Evolutionary conservation across 192 early-diverging fungal species (phyloP), one percentile per base, ranked within the genome.

Genomic region (Mycoemilia scoparia): DNA sequence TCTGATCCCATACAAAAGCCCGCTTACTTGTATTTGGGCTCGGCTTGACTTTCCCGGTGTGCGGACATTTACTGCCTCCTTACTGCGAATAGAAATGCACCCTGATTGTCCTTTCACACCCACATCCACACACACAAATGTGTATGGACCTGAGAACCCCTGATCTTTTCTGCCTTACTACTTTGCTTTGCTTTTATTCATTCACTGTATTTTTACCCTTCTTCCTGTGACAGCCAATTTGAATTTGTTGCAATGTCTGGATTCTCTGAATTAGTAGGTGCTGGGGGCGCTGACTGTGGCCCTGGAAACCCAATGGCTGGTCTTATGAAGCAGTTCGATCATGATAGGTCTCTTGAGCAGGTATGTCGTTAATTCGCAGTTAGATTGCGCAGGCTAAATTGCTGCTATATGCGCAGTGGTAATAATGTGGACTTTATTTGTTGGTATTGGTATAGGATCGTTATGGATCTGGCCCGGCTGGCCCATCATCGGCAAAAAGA

Each of bases 281-380:
- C 57, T 23, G 76, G n/a, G n/a, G n/a, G 70, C 29, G 74, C 75
- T 26, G 79, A 80, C 26, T 82, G 78, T 40, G 77, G 76, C 4
- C 76, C 75, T n/a, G 64, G 62, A 10, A 91, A 84, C 43, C 69
- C 82, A 9, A 69, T 87, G 60, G 51, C 39, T 22, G 67, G 70
- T 2, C 68, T 91, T 37, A 72, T 77, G 64, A 87, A 91, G 49
- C 79, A 77, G 48, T 67, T 87, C 45, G 49, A 73, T 28, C 63
- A 73, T 30, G 83, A 87, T 49, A 62, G 70, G 23, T 80, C 79
- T 4, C 60, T 81, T 4, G 75, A 86, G 45, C 82, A 82, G 69
- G 85, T 72, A 69, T 41, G 51, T 49, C 54, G 15, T 28, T 25
- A 31, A 3, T 17, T 20, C 7, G 4, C 5, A 20, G 19, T 12